A percentile compares a stretch with the other conserved stretches of the same genome.
These are phyloP conservation scores for Byssochlamys sp. DNA, from an alignment of 2,329 filamentous ascomycete genomes.

Conservation along the genomic window DNA sequence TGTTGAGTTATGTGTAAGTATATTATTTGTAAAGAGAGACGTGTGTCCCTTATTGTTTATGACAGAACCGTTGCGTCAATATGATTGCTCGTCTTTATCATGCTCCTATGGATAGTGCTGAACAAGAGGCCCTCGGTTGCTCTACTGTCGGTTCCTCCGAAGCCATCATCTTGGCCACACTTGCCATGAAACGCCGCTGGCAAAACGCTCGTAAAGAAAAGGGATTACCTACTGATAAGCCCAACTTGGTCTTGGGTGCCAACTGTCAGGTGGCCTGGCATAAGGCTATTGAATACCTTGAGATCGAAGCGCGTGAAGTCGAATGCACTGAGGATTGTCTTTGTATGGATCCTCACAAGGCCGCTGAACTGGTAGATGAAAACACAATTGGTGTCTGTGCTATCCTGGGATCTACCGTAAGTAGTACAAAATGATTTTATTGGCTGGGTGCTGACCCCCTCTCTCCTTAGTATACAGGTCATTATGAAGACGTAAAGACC, in stretches of 20 bases:
- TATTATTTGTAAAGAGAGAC: too few relatives aligned
- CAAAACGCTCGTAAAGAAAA: slow-evolving; percentile 73
- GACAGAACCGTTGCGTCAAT: slow-evolving; percentile 82
- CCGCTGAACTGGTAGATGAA: slow-evolving; percentile 54
- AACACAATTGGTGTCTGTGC: slow-evolving; percentile 82
- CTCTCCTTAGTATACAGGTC: slow-evolving; percentile 94
- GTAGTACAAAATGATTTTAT: too few relatives aligned
- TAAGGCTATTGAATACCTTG: slow-evolving; percentile 80
- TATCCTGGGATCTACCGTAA: slow-evolving; percentile 82
- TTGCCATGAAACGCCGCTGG: slow-evolving; percentile 95
- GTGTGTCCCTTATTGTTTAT: too few relatives aligned
- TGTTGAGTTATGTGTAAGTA: too few relatives aligned
- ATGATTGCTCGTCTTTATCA: slow-evolving; percentile 89
- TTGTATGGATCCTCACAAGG: slow-evolving; percentile 55
- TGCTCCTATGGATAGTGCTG: slow-evolving; percentile 50
- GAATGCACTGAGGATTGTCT: slow-evolving; percentile 53
- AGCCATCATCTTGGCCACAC: slow-evolving; percentile 41
- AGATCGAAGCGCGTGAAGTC: slow-evolving; percentile 77
- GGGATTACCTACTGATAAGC: slow-evolving; percentile 68
- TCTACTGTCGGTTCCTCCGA: slow-evolving; percentile 85
- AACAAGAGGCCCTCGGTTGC: slow-evolving; percentile 66
- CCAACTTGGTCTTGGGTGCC: slow-evolving; percentile 91
- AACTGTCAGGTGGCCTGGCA: slow-evolving; percentile 97
- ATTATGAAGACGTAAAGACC: slow-evolving; percentile 87
- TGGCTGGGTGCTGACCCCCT: too few relatives aligned